Evolutionary conservation across 106 monocot genomes (phyloP).

Genomic region (Iris macrosiphon): DNA sequence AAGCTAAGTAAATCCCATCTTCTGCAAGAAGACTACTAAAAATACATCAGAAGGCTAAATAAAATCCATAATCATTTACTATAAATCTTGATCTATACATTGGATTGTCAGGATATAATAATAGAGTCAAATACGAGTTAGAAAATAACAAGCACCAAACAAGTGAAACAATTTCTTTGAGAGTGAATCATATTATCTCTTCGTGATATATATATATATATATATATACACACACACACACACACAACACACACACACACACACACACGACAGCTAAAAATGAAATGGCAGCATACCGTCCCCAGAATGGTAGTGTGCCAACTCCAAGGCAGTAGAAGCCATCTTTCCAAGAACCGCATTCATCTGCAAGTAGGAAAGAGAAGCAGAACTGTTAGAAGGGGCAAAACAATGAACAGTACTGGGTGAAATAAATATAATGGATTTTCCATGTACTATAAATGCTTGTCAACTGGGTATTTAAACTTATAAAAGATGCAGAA

Average conservation of each 20-base stretch:
- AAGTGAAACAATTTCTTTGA: too few species aligned
- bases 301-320: slow-evolving; percentile 87
- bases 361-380: slow-evolving; percentile 48
- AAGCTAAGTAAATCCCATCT: slow-evolving; percentile 75
- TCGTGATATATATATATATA: too few species aligned
- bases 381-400: not conserved
- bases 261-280: not conserved
- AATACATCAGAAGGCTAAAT: slow-evolving; percentile 9
- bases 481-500: not conserved
- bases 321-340: slow-evolving; percentile 71
- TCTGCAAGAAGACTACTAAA: slow-evolving; percentile 49
- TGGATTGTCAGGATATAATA: too few species aligned
- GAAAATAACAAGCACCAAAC: too few species aligned
- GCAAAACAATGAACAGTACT: too few species aligned
- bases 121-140: too few species aligned
- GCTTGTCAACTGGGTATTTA: not conserved
- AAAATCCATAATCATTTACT: not conserved
- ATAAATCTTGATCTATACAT: too few species aligned
- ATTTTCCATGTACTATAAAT: not conserved
- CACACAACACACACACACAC: too few species aligned
- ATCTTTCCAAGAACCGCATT: slow-evolving; percentile 94
- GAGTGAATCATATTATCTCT: too few species aligned
- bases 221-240: not conserved
- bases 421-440: not conserved
- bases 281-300: slow-evolving; percentile 44